These are phyloP conservation scores for Xylariales sp. DNA, from an alignment of 2,329 filamentous ascomycete genomes.

Conservation along the genomic window DNA sequence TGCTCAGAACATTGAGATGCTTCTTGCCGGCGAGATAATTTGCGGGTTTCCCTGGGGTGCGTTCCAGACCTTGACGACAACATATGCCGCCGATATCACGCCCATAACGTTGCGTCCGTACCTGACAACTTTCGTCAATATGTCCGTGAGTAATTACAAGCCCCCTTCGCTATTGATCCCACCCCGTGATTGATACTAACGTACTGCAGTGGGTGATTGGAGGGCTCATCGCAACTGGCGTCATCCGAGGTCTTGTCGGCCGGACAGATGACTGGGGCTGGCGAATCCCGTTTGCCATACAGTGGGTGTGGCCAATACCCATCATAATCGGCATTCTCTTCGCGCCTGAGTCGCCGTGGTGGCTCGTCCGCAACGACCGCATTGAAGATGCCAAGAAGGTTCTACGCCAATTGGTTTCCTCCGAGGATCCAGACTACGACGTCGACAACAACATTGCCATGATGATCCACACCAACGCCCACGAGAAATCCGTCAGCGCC, in stretches of 20 bases:
- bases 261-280: constrained; percentile 6
- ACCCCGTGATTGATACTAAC: no score
- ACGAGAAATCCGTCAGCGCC: constrained; percentile 5
- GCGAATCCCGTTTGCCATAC: constrained; percentile 7
- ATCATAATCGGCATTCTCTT: not conserved
- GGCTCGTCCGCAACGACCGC: constrained; percentile 5
- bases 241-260: constrained; percentile 5
- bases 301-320: constrained; percentile 6
- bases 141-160: not conserved
- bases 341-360: constrained; percentile 8
- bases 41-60: constrained; percentile 26
- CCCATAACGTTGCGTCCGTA: not conserved
- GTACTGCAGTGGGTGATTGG: constrained; percentile 10
- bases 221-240: constrained; percentile 4
- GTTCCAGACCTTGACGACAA: constrained; percentile 24
- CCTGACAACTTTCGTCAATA: constrained; percentile 8
- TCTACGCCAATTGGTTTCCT: not conserved
- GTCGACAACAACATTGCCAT: constrained; percentile 6
- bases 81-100: constrained; percentile 15
- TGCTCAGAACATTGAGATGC: constrained; percentile 14
- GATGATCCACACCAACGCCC: constrained; percentile 7
- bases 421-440: not conserved
- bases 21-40: constrained; percentile 23
- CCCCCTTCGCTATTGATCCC: not conserved
- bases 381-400: constrained; percentile 7